Evolutionary conservation across 495 filamentous ascomycete genomes (phyloP), one percentile per base, ranked within the genome.

Genomic region (Astrothelium subdiscretum): DNA sequence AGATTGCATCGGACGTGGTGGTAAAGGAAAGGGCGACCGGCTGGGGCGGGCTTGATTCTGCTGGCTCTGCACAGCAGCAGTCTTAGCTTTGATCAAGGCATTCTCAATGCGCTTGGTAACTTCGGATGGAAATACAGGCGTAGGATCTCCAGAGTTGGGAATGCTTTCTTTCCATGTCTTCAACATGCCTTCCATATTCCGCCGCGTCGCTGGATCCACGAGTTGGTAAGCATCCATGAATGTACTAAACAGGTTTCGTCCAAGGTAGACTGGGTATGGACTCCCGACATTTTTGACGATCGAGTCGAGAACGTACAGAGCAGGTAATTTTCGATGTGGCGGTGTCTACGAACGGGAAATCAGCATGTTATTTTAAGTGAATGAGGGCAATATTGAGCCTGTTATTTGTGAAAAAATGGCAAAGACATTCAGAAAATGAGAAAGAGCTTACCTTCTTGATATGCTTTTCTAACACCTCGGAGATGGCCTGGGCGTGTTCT

Each of bases 281-380:
- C 91, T 96, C 29, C 95, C 95, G 62, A 97, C 91, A 80, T 97
- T 97, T 77, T 98, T 98, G 69, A 94, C 94, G 61, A 98, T 89
- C 10, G 92, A 97, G 76, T 98, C 94, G 71, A 97, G 88, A 67
- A 98, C 87, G 78, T 97, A 98, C n/a, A 98, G 81, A 2, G 95
- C 90, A 26, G 92, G 91, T 18, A 98, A 78, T 68, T 97, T 98
- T 71, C 87, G 88, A 38, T 79, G 78, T 24, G 94, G 91, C 48
- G 90, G 83, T 44, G 85, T 87, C 92, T 98, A 79, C 66, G 67
- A 67, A 52, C 58, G 40, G 57, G 13, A 15, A 57, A 15, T 54
- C 40, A 13, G 31, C 31, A 26, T 54, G 31, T 40, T 18, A 11
- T 32, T 35, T 38, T 57, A 32, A 65, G 43, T 43, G 57, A 67